Percentiles rank a stretch among this genome's conserved stretches.
Evolutionary conservation across 2,329 filamentous ascomycete species (phyloP).

Genomic region (Penicillium hordei): DNA sequence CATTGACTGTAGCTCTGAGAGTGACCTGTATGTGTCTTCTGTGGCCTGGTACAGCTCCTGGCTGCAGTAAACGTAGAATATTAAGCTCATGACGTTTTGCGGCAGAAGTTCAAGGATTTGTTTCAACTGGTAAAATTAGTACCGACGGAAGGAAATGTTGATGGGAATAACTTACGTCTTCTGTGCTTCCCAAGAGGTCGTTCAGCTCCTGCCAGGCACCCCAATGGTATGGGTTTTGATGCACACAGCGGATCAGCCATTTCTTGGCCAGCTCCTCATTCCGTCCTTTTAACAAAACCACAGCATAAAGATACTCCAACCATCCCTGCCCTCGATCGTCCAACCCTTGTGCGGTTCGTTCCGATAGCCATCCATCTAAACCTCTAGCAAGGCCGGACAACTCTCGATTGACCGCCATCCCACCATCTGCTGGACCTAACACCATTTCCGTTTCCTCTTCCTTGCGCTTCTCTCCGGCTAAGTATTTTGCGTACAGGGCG

Average conservation of each 20-base stretch:
- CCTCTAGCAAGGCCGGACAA: constrained; percentile 71
- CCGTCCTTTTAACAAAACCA: constrained; percentile 85
- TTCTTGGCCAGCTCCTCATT: constrained; percentile 82
- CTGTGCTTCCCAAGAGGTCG: constrained; percentile 71
- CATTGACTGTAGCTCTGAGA: constrained; percentile 75
- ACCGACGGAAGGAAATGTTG: neutral
- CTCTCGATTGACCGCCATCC: constrained; percentile 81
- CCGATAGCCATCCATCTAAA: constrained; percentile 76
- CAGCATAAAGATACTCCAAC: constrained; percentile 80
- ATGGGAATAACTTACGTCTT: constrained; percentile 64
- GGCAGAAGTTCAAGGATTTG: constrained; percentile 71
- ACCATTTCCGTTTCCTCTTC: constrained; percentile 98
- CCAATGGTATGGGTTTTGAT: constrained; percentile 94
- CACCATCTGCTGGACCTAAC: constrained; percentile 86
- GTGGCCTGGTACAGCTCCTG: constrained; percentile 89
- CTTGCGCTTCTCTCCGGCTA: constrained; percentile 92
- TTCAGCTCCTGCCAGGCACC: constrained; percentile 93
- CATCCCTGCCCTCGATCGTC: constrained; percentile 76
- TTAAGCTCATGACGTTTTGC: constrained; percentile 86
- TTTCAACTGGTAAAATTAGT: constrained; percentile 59
- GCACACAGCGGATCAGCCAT: constrained; percentile 84
- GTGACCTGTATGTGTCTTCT: constrained; percentile 68
- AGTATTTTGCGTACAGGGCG: constrained; percentile 85
- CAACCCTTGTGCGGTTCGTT: constrained; percentile 61
- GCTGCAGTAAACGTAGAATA: constrained; percentile 88